Percentiles rank a stretch among this genome's conserved stretches.
Conservation (phyloP, 768 basidiomycete species). For the Chalciporus chontae region DNA sequence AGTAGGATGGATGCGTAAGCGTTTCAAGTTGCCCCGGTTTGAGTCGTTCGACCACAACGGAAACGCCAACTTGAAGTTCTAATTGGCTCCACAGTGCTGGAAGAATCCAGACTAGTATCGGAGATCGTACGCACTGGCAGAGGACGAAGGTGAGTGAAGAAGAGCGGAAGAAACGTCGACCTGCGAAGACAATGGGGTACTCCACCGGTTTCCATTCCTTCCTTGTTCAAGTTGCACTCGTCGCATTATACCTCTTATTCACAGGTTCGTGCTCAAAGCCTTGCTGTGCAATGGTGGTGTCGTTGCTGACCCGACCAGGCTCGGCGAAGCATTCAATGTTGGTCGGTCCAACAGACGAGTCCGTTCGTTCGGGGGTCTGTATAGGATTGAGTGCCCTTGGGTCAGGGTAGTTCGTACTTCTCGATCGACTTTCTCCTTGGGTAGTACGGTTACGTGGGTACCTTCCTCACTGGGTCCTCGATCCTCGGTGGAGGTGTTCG, state of each 20-base stretch:
- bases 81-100: too few species aligned
- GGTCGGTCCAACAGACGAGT: conserved; percentile 90
- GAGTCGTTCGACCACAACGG: too few species aligned
- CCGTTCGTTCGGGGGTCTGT: conserved; percentile 94
- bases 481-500: conserved; percentile 95
- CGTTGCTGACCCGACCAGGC: conserved; percentile 39
- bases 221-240: conserved; percentile 49
- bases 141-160: too few species aligned
- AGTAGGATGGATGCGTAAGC: too few species aligned
- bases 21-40: too few species aligned
- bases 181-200: conserved; percentile 28
- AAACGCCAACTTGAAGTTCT: too few species aligned
- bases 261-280: conserved; percentile 55
- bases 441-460: conserved; percentile 65
- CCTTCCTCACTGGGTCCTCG: conserved; percentile 94
- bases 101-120: too few species aligned
- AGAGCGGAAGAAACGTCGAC: too few species aligned
- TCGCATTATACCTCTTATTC: conserved; percentile 86
- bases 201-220: conserved; percentile 68
- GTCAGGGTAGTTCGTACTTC: conserved; percentile 79
- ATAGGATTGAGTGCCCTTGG: conserved; percentile 92
- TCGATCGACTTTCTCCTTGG: not conserved
- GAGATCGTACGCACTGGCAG: too few species aligned
- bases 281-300: not conserved
- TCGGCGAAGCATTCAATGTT: conserved; percentile 93